phyloP scores from a whole-genome alignment of 495 filamentous ascomycete species.

The Neurospora sp. region DNA sequence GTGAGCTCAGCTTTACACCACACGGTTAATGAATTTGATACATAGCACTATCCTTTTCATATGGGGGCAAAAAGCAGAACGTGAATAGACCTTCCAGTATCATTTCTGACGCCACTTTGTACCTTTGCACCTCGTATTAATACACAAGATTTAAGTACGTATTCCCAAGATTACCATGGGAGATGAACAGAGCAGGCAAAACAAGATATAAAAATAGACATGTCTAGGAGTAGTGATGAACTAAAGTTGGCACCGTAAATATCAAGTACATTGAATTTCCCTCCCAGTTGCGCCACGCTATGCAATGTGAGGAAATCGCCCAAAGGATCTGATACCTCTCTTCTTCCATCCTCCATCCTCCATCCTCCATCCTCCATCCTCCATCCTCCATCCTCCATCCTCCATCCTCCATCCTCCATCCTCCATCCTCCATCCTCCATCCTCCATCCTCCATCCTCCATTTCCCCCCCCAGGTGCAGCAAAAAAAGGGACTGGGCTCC shows the following conservation, averaged over 20 bases:
- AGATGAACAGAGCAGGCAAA: background rate
- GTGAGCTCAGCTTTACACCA: background rate
- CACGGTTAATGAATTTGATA: background rate
- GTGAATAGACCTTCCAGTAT: background rate
- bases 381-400: background rate
- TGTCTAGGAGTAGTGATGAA: background rate
- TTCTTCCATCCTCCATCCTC: background rate
- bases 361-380: background rate
- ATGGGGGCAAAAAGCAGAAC: background rate
- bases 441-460: too few relatives aligned
- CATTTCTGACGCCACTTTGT: background rate
- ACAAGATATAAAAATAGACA: background rate
- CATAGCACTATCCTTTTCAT: background rate
- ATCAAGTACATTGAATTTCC: background rate
- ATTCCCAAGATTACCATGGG: background rate
- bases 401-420: background rate
- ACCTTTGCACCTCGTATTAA: background rate
- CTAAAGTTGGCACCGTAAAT: background rate
- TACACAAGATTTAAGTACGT: background rate
- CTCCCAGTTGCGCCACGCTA: slow-evolving; percentile 19
- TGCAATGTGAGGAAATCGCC: slow-evolving; percentile 10
- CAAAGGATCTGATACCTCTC: background rate
- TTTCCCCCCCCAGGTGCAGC: background rate
- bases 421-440: too few relatives aligned
- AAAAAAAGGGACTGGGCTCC: background rate